Percentiles rank a stretch among this genome's conserved stretches.
Evolutionary conservation across 768 basidiomycete species (phyloP).

Genomic region (Clitopilus passeckerianus): DNA sequence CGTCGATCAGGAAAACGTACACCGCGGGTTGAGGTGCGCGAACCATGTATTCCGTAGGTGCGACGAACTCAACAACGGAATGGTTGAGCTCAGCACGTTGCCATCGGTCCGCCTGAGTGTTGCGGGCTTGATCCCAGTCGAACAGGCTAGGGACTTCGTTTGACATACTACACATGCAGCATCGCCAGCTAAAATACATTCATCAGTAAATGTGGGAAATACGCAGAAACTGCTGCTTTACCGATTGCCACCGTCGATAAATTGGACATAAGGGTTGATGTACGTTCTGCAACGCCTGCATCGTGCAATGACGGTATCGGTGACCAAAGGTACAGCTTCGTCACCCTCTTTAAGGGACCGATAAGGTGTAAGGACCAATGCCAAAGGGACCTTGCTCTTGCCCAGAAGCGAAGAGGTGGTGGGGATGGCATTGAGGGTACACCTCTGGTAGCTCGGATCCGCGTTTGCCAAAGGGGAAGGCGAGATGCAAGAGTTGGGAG

Average conservation of each 20-base stretch:
- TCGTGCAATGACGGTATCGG: conserved; percentile 92
- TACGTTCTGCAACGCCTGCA: conserved; percentile 95
- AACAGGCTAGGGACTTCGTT: conserved; percentile 98
- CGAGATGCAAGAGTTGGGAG: conserved; percentile 78
- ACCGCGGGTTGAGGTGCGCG: conserved; percentile 97
- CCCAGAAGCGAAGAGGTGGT: conserved; percentile 81
- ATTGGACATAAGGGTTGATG: conserved; percentile 96
- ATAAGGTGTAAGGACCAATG: conserved; percentile 86
- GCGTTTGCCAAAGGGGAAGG: conserved; percentile 78
- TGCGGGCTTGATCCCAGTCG: conserved; percentile 94
- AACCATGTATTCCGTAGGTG: conserved; percentile 99
- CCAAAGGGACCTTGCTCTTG: conserved; percentile 90
- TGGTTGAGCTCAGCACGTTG: conserved; percentile 89
- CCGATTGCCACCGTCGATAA: conserved; percentile 96
- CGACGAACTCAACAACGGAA: conserved; percentile 93
- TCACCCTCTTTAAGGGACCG: conserved; percentile 82
- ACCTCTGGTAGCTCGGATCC: conserved; percentile 87
- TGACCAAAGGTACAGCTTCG: conserved; percentile 81
- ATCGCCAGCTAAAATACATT: conserved; percentile 74
- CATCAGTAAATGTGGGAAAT: neutral
- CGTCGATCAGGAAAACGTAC: conserved; percentile 96
- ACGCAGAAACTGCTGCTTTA: conserved; percentile 20
- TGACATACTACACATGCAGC: conserved; percentile 97
- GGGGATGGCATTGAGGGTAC: conserved; percentile 89
- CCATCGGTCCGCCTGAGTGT: conserved; percentile 96